A percentile compares a stretch with the other conserved stretches of the same genome.
Conservation (phyloP, 495 filamentous ascomycete genomes). For the Aspergillus sclerotioniger region DNA sequence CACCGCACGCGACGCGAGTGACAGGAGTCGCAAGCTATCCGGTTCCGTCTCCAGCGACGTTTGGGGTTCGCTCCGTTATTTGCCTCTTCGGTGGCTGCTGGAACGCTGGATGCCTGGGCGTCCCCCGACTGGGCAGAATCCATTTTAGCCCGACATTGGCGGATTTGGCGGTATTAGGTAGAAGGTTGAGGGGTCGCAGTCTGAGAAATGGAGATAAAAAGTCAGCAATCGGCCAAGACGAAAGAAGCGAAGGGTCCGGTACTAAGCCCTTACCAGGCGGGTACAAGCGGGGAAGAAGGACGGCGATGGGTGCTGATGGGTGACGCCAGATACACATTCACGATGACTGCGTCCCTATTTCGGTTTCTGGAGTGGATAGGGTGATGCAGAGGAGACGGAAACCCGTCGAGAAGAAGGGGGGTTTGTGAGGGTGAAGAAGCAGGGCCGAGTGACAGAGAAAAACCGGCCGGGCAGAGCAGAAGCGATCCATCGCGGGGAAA, state of each 20-base stretch:
- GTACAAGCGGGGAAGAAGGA: background rate
- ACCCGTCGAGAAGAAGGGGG: constrained; percentile 5
- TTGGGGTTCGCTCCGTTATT: constrained; percentile 29
- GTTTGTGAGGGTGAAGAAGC: constrained; percentile 7
- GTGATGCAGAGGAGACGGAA: background rate
- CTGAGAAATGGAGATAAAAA: background rate
- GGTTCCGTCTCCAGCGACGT: constrained; percentile 46
- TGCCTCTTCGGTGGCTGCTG: constrained; percentile 29
- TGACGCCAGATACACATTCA: background rate
- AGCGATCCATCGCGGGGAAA: constrained; percentile 15
- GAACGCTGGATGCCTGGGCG: constrained; percentile 17
- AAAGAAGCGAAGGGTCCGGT: background rate
- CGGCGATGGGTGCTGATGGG: background rate
- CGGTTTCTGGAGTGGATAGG: background rate
- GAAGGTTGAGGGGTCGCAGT: background rate
- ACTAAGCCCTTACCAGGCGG: background rate
- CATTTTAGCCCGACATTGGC: constrained; percentile 37
- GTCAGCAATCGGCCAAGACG: constrained; percentile 1
- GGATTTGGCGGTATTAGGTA: background rate
- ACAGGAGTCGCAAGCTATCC: constrained; percentile 47
- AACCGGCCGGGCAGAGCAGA: background rate
- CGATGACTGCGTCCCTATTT: background rate
- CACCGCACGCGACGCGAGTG: constrained; percentile 48
- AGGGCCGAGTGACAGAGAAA: constrained; percentile 4
- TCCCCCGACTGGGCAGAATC: constrained; percentile 35